These are phyloP conservation scores for Hypsizygus ulmarius DNA, from an alignment of 1,284 basidiomycete genomes.

Conservation along the genomic window DNA sequence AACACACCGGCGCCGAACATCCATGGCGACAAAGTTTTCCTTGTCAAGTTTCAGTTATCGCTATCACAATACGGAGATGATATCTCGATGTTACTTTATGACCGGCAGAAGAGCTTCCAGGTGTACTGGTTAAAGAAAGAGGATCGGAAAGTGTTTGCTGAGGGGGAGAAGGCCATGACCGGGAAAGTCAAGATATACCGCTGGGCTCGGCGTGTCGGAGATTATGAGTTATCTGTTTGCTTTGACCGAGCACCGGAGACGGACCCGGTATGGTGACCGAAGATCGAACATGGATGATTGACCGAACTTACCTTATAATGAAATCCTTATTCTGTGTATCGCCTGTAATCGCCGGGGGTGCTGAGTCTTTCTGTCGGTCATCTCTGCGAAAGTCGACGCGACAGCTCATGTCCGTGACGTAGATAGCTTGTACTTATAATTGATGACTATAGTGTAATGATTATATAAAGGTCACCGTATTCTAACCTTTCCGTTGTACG, in stretches of 20 bases:
- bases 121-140: constrained; percentile 26
- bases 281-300: no score
- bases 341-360: no score
- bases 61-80: constrained; percentile 10
- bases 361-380: no score
- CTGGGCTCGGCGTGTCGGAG: constrained; percentile 30
- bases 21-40: constrained; percentile 35
- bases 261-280: constrained; percentile 29
- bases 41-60: constrained; percentile 40
- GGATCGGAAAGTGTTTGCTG: constrained; percentile 20
- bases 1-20: constrained; percentile 29
- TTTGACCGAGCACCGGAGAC: constrained; percentile 29
- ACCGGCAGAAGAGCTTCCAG: constrained; percentile 37
- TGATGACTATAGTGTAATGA: no score
- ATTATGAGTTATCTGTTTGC: constrained; percentile 30
- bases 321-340: no score
- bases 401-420: no score
- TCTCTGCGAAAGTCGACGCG: no score
- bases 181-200: constrained; percentile 31
- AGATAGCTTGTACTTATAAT: no score
- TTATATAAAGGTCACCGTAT: neutral
- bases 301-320: no score
- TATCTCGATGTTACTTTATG: constrained; percentile 36
- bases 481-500: no score
- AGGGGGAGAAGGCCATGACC: constrained; percentile 23